A percentile compares a stretch with the other conserved stretches of the same genome.
Evolutionary conservation across 2,329 filamentous ascomycete species (phyloP).

Genomic region (Chrysoporthe austroafricana): DNA sequence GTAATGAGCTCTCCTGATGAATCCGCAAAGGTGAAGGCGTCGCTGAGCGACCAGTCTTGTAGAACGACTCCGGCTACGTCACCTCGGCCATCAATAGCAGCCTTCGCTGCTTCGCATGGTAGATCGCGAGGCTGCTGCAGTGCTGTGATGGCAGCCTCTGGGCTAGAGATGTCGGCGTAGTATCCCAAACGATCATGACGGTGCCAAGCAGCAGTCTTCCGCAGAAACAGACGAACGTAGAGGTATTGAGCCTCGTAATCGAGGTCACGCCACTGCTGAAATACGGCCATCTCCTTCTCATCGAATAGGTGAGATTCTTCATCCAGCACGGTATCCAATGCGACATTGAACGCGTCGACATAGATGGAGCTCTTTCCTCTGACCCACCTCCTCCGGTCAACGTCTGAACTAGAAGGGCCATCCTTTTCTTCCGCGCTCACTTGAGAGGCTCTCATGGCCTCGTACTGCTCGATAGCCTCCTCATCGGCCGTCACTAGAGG

Average conservation of each 20-base stretch:
- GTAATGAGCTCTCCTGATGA: slow-evolving; percentile 73
- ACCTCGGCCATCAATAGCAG: slow-evolving; percentile 30
- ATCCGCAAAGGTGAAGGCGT: slow-evolving; percentile 79
- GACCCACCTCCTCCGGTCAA: slow-evolving; percentile 63
- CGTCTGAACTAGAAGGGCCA: slow-evolving; percentile 47
- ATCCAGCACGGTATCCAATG: slow-evolving; percentile 83
- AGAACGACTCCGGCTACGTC: slow-evolving; percentile 40
- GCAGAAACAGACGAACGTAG: slow-evolving; percentile 90
- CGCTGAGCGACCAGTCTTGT: slow-evolving; percentile 52
- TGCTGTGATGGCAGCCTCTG: slow-evolving; percentile 65
- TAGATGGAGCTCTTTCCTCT: slow-evolving; percentile 88
- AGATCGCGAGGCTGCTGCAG: slow-evolving; percentile 65
- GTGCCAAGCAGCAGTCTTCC: slow-evolving; percentile 92
- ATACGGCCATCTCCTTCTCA: slow-evolving; percentile 75
- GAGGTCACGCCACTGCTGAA: slow-evolving; percentile 73
- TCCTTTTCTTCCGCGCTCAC: slow-evolving; percentile 45
- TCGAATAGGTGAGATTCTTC: slow-evolving; percentile 90
- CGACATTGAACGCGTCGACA: slow-evolving; percentile 94
- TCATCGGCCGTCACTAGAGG: slow-evolving; percentile 69
- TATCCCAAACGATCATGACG: slow-evolving; percentile 78
- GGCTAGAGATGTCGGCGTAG: slow-evolving; percentile 78
- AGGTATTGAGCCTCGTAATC: slow-evolving; percentile 89
- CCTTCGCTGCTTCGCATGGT: slow-evolving; percentile 43
- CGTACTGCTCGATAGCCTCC: slow-evolving; percentile 79
- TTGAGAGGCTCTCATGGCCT: slow-evolving; percentile 66